Evolutionary conservation across 352 stramenopile genomes (phyloP), one percentile per base, ranked within the genome.

Genomic region (Pythium sp.): DNA sequence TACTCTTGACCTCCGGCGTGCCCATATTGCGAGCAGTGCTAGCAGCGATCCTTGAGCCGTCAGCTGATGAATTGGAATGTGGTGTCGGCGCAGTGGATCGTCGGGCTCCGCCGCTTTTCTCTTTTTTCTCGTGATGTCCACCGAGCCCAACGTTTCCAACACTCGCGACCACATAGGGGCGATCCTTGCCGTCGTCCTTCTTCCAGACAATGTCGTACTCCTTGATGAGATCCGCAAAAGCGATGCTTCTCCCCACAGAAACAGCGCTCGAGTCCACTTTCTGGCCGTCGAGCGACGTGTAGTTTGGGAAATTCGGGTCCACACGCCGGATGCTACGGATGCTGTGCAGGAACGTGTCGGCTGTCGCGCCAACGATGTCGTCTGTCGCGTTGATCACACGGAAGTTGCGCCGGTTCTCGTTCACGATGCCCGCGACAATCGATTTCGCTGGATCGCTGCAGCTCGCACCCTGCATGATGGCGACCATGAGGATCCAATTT

Each of bases 251-350:
- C 51, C 82, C 84, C 18, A 86, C 78, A 0, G 82, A 89, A 61
- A 94, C 73, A 24, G 82, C 82, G 51, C 74, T 92, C 30, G 82
- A 72, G 69, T 92, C 86, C 9, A 91, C 82, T 14, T 65, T 66
- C 18, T 81, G 75, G 26, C 86, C 84, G 49, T 91, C 81, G 26
- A 94, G 70, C 20, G 81, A 78, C 18, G 60, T 77, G 71, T 92
- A 94, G 9, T 75, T 68, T 26, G 86, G 86, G 22, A 73, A 73
- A 58, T 86, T 92, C 22, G 86, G 86, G 58, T 94, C 82, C 55
- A 90, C 82, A 24, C 82, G 79, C 26, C 84, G 80, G 22, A 71
- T 87, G 62, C 73, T 90, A 64, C 78, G 84, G 57, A 93, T 92
- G 51, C 80, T 90, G 69, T 92, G 86, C 46, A 77, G 51, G 34